Conservation (phyloP, 2,329 filamentous ascomycete genomes). For the Aschersonia sp. region DNA sequence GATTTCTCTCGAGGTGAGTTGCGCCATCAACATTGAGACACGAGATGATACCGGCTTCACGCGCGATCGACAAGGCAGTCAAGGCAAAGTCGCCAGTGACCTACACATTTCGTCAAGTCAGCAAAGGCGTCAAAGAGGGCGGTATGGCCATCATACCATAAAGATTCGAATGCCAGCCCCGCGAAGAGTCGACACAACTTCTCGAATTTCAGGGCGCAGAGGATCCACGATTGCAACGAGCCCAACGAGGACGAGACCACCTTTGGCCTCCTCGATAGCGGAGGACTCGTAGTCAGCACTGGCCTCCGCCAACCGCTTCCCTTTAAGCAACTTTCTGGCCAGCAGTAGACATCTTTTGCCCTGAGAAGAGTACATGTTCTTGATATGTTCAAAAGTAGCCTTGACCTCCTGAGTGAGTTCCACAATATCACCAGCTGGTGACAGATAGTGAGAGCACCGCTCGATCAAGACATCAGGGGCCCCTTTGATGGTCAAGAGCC, state of each 20-base stretch:
- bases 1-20: slow-evolving; percentile 30
- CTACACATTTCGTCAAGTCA: slow-evolving; percentile 24
- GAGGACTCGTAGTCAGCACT: slow-evolving; percentile 35
- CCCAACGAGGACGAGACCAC: slow-evolving; percentile 54
- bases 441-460: slow-evolving; percentile 43
- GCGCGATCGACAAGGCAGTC: slow-evolving; percentile 58
- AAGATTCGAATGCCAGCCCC: slow-evolving; percentile 60
- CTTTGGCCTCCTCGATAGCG: slow-evolving; percentile 35
- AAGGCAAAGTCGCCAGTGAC: slow-evolving; percentile 60
- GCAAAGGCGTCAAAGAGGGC: neutral
- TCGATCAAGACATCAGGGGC: slow-evolving; percentile 60
- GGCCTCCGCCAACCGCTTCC: slow-evolving; percentile 18
- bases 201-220: slow-evolving; percentile 56
- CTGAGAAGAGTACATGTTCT: slow-evolving; percentile 53
- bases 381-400: slow-evolving; percentile 38
- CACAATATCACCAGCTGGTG: slow-evolving; percentile 36
- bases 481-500: slow-evolving; percentile 61
- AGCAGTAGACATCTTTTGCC: slow-evolving; percentile 55
- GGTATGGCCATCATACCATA: slow-evolving; percentile 38
- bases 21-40: slow-evolving; percentile 37
- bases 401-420: slow-evolving; percentile 30
- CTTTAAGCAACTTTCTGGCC: slow-evolving; percentile 41
- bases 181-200: slow-evolving; percentile 49
- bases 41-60: slow-evolving; percentile 57
- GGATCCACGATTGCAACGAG: slow-evolving; percentile 69